These are phyloP conservation scores for Ampelomyces quisqualis DNA, from an alignment of 2,329 filamentous ascomycete genomes.

Conservation along the genomic window DNA sequence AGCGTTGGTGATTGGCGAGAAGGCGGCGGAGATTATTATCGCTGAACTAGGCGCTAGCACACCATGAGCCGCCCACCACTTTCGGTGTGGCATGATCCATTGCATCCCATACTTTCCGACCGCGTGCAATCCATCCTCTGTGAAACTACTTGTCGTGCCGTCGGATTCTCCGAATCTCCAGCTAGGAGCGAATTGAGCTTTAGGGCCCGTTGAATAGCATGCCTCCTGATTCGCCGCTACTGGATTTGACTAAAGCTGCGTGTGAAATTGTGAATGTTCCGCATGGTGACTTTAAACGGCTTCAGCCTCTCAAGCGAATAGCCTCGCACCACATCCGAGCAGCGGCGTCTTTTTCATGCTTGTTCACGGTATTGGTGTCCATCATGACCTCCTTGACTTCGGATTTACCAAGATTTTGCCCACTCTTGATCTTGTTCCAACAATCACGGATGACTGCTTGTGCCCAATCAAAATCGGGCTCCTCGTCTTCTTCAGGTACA, in stretches of 20 bases:
- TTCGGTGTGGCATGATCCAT: neutral
- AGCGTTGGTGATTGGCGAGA: slow-evolving; percentile 43
- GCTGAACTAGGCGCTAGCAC: slow-evolving; percentile 10
- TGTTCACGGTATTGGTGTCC: slow-evolving; percentile 8
- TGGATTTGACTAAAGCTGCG: no score
- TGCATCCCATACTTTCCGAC: no score
- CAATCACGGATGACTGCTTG: slow-evolving; percentile 27
- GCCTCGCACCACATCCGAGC: slow-evolving; percentile 40
- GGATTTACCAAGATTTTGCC: slow-evolving; percentile 24
- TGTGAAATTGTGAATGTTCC: no score
- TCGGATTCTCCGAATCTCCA: no score
- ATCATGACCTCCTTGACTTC: slow-evolving; percentile 35
- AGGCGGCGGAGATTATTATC: slow-evolving; percentile 34
- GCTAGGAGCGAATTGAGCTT: no score
- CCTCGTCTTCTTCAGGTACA: slow-evolving; percentile 8
- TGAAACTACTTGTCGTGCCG: no score
- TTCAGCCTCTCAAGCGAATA: slow-evolving; percentile 31
- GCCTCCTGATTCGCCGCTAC: no score
- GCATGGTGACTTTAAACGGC: no score
- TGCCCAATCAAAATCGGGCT: slow-evolving; percentile 24
- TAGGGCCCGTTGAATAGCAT: neutral
- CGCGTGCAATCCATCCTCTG: no score
- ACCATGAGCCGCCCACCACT: neutral
- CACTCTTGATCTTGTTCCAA: slow-evolving; percentile 27
- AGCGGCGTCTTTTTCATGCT: slow-evolving; percentile 19